A percentile compares a stretch with the other conserved stretches of the same genome.
These are phyloP conservation scores for Fistulifera pelliculosa DNA, from an alignment of 108 stramenopile species.

Conservation along the genomic window DNA sequence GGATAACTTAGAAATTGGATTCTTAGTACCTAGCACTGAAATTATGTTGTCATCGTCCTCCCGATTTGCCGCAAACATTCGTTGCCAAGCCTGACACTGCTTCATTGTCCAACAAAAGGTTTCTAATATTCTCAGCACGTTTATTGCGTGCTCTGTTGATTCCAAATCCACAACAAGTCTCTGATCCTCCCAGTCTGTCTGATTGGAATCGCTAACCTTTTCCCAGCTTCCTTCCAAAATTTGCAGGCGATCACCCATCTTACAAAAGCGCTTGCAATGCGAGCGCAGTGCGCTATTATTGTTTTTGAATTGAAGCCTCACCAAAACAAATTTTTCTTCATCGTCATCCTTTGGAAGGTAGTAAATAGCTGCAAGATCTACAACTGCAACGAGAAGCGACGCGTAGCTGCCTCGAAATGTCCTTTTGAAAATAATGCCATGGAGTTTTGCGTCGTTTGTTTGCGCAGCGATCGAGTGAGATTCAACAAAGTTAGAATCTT, in stretches of 20 bases:
- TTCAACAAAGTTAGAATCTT: too few species aligned
- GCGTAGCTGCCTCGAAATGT: too few species aligned
- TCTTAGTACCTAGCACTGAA: constrained; percentile 4
- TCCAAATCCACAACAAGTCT: constrained; percentile 17
- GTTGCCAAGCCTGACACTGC: constrained; percentile 45
- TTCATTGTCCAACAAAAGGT: constrained; percentile 35
- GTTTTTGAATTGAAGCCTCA: constrained; percentile 27
- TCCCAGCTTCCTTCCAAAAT: constrained; percentile 22
- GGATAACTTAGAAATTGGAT: background rate
- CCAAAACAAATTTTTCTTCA: constrained; percentile 16
- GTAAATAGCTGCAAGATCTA: too few species aligned
- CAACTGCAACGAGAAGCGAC: too few species aligned
- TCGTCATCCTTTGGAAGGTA: constrained; percentile 2
- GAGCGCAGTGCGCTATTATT: constrained; percentile 33
- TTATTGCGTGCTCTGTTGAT: constrained; percentile 12
- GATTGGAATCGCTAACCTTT: constrained; percentile 4
- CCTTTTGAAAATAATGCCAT: too few species aligned
- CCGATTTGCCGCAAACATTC: constrained; percentile 3
- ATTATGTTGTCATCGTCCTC: constrained; percentile 6
- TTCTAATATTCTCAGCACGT: constrained; percentile 7
- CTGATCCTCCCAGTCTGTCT: constrained; percentile 14
- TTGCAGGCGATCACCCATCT: constrained; percentile 50
- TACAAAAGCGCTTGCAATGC: constrained; percentile 44
- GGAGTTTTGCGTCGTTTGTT: too few species aligned
- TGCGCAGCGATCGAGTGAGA: too few species aligned